Conservation (phyloP, 1,139 yeast genomes). For the Diutina ranongensis region DNA sequence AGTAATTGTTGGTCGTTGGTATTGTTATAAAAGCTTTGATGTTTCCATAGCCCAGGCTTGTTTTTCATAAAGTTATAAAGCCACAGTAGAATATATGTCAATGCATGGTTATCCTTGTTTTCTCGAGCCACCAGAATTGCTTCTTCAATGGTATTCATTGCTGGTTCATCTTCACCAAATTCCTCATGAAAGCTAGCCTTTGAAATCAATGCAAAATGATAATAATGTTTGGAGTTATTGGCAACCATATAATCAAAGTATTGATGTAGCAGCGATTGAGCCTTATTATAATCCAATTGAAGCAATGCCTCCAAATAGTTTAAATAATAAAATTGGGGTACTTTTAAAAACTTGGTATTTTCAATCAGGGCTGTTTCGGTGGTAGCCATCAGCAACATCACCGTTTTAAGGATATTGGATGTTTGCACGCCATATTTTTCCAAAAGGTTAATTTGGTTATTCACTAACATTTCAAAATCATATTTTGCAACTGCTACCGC, state of each 20-base stretch:
- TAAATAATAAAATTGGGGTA: constrained; percentile 32
- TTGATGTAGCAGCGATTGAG: constrained; percentile 63
- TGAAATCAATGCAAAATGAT: constrained; percentile 75
- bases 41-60: constrained; percentile 46
- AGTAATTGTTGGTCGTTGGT: constrained; percentile 45
- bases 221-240: constrained; percentile 48
- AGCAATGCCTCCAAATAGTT: constrained; percentile 53
- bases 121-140: constrained; percentile 86
- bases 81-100: constrained; percentile 76
- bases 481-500: constrained; percentile 35
- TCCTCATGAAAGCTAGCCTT: constrained; percentile 70
- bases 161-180: constrained; percentile 65
- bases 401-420: constrained; percentile 31
- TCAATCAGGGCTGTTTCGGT: not conserved
- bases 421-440: constrained; percentile 44
- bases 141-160: constrained; percentile 72
- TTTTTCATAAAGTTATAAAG: constrained; percentile 57
- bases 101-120: constrained; percentile 61
- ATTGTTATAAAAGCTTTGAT: constrained; percentile 27
- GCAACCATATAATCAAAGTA: constrained; percentile 84
- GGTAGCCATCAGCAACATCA: constrained; percentile 28
- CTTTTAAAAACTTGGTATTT: constrained; percentile 2
- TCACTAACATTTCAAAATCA: constrained; percentile 37
- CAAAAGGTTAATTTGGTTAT: constrained; percentile 43
- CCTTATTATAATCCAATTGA: constrained; percentile 58